Evolutionary conservation across 139 green algal species (phyloP), one percentile per base, ranked within the genome.

Genomic region (Coccomyxa sp.): DNA sequence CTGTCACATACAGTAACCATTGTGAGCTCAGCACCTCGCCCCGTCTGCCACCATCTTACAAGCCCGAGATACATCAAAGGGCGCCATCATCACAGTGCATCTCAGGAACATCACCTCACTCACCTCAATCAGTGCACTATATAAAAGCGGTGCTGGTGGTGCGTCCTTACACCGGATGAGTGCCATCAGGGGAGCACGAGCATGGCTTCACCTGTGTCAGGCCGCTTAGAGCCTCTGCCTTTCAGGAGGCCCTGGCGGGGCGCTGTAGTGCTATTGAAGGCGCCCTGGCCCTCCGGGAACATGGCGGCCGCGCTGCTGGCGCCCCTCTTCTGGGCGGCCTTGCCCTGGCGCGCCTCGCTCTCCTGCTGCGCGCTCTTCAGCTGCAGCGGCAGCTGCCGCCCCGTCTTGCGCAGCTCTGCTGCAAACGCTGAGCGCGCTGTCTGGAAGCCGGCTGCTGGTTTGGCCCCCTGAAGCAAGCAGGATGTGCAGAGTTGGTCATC

Each of bases 381-480:
- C 50, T 70, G 70, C 71, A 41, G 81, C 58, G 68, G 58, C 34
- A 79, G 76, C 41, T 82, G 77, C 44, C 80, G 76, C 81, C 85
- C 78, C 35, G 76, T 79, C 39, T 92, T 90, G 74, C 74, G 37
- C 76, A 85, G 40, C 22, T 92, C 88, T 9, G 78, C 70, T 35
- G 77, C 69, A 7, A 86, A 75, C 73, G 87, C 81, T 12, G 37
- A 18, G 14, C 76, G 64, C 0, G 88, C 88, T 1, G 79, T 85
- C 35, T 81, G 83, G 77, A 92, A 92, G 24, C 85, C 82, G 27
- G 44, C 74, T 0, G 22, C 9, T 3, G 38, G 39, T 18, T 64
- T 35, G 27, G 27, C 24, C 38, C 12, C 38, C 72, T 33, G 24
- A 35, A 9, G 72, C 5, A 4, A 36, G 22, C 64, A 31, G 64